phyloP scores from a whole-genome alignment of 164 flowering plant genomes.

The Aristolochia contorta region DNA sequence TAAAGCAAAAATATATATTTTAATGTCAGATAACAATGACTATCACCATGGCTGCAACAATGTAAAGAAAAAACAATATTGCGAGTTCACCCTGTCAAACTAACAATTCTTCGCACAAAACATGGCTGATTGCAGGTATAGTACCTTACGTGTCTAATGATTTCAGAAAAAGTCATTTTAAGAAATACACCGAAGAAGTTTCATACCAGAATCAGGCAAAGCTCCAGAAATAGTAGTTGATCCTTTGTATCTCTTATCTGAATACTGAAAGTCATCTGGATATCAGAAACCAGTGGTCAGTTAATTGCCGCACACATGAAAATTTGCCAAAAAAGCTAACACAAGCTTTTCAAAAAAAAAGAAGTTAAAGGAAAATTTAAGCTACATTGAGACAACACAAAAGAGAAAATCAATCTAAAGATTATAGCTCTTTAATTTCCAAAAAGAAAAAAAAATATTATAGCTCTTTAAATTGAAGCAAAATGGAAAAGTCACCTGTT shows the following conservation, averaged over 20 bases:
- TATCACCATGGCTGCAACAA: too few species aligned
- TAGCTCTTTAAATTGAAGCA: too few species aligned
- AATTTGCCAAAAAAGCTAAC: not conserved
- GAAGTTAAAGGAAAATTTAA: not conserved
- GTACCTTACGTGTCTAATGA: not conserved
- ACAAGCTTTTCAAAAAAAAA: slow-evolving; percentile 1
- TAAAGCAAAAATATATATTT: too few species aligned
- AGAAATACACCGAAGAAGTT: slow-evolving; percentile 1
- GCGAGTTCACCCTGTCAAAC: not conserved
- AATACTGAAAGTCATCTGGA: slow-evolving; percentile 44
- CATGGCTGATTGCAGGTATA: not conserved
- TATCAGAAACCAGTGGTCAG: slow-evolving; percentile 6
- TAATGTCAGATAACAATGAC: too few species aligned
- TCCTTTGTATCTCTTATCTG: slow-evolving; percentile 63
- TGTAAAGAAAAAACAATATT: too few species aligned
- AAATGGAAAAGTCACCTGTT: slow-evolving; percentile 37
- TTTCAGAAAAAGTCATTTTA: not conserved
- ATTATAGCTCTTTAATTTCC: too few species aligned
- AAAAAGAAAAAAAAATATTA: too few species aligned
- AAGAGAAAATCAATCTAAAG: too few species aligned
- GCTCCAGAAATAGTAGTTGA: slow-evolving; percentile 28
- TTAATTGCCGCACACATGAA: not conserved
- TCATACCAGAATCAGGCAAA: slow-evolving; percentile 59
- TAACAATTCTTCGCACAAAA: not conserved
- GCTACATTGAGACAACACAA: not conserved